Evolutionary conservation across 2,329 filamentous ascomycete species (phyloP).

Genomic region (Aspergillus proliferans): DNA sequence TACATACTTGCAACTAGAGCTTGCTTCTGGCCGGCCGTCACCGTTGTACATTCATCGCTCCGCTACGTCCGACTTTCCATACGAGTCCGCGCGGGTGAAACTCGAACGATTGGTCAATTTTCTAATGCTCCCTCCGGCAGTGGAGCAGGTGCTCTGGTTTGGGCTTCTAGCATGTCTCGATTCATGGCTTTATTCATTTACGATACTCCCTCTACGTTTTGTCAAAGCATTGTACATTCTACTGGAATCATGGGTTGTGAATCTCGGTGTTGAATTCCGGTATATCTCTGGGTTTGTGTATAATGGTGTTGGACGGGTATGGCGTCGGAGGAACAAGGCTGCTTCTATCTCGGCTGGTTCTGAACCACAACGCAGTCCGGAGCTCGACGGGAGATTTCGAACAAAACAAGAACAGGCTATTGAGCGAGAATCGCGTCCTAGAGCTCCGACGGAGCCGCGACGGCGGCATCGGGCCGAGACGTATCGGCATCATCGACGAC

Average conservation of each 20-base stretch:
- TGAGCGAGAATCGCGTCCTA: slow-evolving; percentile 18
- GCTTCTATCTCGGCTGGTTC: slow-evolving; percentile 5
- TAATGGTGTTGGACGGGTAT: slow-evolving; percentile 70
- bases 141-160: slow-evolving; percentile 82
- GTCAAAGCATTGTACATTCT: slow-evolving; percentile 72
- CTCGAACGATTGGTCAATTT: slow-evolving; percentile 89
- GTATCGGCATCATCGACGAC: slow-evolving; percentile 57
- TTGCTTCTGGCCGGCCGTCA: slow-evolving; percentile 55
- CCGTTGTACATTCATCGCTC: slow-evolving; percentile 59
- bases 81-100: slow-evolving; percentile 88
- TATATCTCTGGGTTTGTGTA: slow-evolving; percentile 74
- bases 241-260: slow-evolving; percentile 68
- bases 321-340: slow-evolving; percentile 49
- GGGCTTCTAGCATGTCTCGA: slow-evolving; percentile 87
- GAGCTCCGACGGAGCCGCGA: slow-evolving; percentile 15
- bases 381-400: slow-evolving; percentile 15
- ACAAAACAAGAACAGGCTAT: slow-evolving; percentile 9
- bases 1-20: slow-evolving; percentile 60
- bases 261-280: slow-evolving; percentile 63
- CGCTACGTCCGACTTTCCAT: slow-evolving; percentile 58
- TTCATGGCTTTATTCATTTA: slow-evolving; percentile 94
- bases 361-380: slow-evolving; percentile 13
- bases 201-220: slow-evolving; percentile 86
- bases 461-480: slow-evolving; percentile 23
- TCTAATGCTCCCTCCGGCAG: slow-evolving; percentile 68